Conservation (phyloP, 225 moss, liverwort and hornwort species). For the Physcomitrium patens region DNA sequence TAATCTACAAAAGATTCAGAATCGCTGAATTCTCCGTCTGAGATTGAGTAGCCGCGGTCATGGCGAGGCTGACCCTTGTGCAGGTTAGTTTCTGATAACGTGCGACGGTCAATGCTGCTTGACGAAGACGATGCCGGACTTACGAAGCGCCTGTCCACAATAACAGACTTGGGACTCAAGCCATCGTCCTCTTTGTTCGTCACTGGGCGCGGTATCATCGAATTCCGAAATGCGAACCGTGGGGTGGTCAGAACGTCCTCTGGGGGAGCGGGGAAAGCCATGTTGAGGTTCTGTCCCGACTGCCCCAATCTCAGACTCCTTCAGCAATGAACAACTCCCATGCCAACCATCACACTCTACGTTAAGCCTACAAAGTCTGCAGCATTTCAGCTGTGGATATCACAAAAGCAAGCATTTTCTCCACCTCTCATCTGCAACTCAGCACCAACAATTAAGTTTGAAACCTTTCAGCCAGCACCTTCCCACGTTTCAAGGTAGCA, state of each 20-base stretch:
- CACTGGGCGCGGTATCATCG: slow-evolving; percentile 42
- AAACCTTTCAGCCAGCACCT: slow-evolving; percentile 3
- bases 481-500: background rate
- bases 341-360: slow-evolving; percentile 8
- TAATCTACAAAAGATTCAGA: slow-evolving; percentile 47
- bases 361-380: slow-evolving; percentile 3
- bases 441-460: background rate
- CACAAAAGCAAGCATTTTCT: slow-evolving; percentile 1
- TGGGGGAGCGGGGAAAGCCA: slow-evolving; percentile 39
- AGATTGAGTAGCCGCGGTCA: slow-evolving; percentile 65
- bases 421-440: background rate
- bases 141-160: slow-evolving; percentile 44
- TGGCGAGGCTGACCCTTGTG: slow-evolving; percentile 49
- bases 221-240: slow-evolving; percentile 36
- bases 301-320: background rate
- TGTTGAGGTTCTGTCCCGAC: background rate
- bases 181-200: slow-evolving; percentile 41
- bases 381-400: slow-evolving; percentile 17
- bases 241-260: slow-evolving; percentile 40
- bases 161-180: slow-evolving; percentile 62
- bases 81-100: slow-evolving; percentile 23
- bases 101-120: slow-evolving; percentile 58
- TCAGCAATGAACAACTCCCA: slow-evolving; percentile 16
- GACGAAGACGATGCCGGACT: slow-evolving; percentile 59
- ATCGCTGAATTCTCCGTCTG: slow-evolving; percentile 65